Base-by-base conservation (phyloP, 805 yeast genomes). In the Hanseniaspora clermontiae region DNA sequence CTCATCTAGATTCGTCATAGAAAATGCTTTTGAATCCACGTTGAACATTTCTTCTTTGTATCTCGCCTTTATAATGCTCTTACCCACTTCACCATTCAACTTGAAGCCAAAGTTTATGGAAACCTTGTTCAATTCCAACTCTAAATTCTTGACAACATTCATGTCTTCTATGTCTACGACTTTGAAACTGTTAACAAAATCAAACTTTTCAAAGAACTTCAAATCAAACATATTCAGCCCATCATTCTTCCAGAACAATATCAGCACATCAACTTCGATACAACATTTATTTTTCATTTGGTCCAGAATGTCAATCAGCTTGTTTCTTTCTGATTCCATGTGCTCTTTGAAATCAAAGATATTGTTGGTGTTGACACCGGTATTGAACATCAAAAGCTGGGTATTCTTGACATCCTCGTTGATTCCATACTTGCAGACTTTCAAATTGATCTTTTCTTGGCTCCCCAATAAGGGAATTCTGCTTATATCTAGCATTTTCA, bases 231-330 rank as follows among this genome's bases (percentile, higher is more conserved):
- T 60, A 11, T 53, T 29, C 6, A 64, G 65, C 29, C 68, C 69
- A 1, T 69, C 64, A n/a, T 74, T 65, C 42, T 71, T 74, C 77
- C 77, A 73, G 55, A 68, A 71, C 2, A 72, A 58, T 2, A 73
- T 59, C 27, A 72, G 20, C 39, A 61, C 65, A 49, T 68, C 69
- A 20, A 57, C 24, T 12, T 51, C 51, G 17, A 39, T 32, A 19
- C 37, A n/a, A 5, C 72, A 65, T 50, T 70, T 66, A 5, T 17
- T n/a, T 1, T 69, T 59, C 17, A 73, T 55, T 43, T 70, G 72
- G n/a, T 63, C 65, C 42, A 73, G 59, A 49, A 61, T 70, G 62
- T 59, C 71, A 40, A 65, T 70, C 57, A 59, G 73, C 57, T 62
- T 69, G 58, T 59, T 68, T 57, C 63, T 59, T 57, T 62, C 72